These are phyloP conservation scores for Boletus patriciae DNA, from an alignment of 768 basidiomycete species.

Conservation along the genomic window DNA sequence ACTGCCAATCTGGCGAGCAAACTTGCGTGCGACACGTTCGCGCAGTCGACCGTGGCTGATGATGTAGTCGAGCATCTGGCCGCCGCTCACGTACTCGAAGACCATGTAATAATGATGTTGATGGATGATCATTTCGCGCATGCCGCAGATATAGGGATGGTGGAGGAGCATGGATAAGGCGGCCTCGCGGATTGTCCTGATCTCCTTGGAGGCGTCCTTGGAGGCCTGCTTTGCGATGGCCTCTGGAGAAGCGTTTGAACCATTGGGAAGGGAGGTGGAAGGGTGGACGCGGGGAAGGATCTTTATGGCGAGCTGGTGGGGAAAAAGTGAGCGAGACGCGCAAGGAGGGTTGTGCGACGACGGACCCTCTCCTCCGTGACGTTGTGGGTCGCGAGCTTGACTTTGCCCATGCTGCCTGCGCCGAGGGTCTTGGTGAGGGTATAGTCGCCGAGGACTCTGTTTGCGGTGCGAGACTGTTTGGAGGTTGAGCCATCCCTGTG, in stretches of 20 bases:
- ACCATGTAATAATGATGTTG: slow-evolving; percentile 99
- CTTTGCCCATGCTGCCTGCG: slow-evolving; percentile 98
- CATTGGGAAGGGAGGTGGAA: slow-evolving; percentile 49
- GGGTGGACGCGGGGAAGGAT: slow-evolving; percentile 89
- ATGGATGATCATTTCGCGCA: slow-evolving; percentile 98
- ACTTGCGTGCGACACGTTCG: slow-evolving; percentile 95
- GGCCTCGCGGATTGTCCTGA: slow-evolving; percentile 93
- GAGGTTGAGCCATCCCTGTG: slow-evolving; percentile 34
- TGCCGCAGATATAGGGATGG: slow-evolving; percentile 98
- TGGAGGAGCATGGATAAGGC: slow-evolving; percentile 93
- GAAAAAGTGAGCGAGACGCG: slow-evolving; percentile 10
- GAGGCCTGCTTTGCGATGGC: slow-evolving; percentile 74
- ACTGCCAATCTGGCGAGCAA: slow-evolving; percentile 94
- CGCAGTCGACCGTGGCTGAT: slow-evolving; percentile 95
- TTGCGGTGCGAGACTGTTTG: slow-evolving; percentile 36
- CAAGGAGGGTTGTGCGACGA: slow-evolving; percentile 8
- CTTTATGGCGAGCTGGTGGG: slow-evolving; percentile 88
- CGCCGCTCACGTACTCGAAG: slow-evolving; percentile 97
- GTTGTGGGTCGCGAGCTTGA: slow-evolving; percentile 92
- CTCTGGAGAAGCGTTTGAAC: slow-evolving; percentile 47
- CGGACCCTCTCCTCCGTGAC: slow-evolving; percentile 89
- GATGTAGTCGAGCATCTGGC: slow-evolving; percentile 99
- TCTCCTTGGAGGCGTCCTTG: slow-evolving; percentile 95
- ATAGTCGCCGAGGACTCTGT: slow-evolving; percentile 86
- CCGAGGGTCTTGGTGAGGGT: slow-evolving; percentile 95